Conservation (phyloP, 2,329 filamentous ascomycete species). For the Alternaria gansuensis region DNA sequence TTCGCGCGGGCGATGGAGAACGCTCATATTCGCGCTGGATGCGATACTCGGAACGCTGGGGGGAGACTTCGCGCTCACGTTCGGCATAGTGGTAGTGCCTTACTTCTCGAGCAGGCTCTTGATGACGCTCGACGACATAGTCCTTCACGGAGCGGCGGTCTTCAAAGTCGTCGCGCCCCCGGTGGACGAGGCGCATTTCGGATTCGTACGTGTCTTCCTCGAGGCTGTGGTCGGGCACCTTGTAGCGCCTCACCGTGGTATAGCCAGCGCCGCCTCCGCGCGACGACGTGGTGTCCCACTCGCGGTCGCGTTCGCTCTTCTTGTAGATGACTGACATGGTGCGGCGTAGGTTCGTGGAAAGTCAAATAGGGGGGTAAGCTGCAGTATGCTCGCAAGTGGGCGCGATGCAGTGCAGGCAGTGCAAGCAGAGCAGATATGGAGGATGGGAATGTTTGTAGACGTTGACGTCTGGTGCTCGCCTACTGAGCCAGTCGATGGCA, state of each 20-base stretch:
- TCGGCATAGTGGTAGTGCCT: slow-evolving; percentile 52
- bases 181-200: slow-evolving; percentile 60
- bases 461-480: slow-evolving; percentile 21
- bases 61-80: slow-evolving; percentile 46
- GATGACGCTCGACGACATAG: slow-evolving; percentile 51
- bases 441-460: slow-evolving; percentile 7
- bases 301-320: slow-evolving; percentile 55
- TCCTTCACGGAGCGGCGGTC: slow-evolving; percentile 50
- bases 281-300: slow-evolving; percentile 53
- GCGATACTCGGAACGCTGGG: slow-evolving; percentile 60
- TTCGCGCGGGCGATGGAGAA: slow-evolving; percentile 57
- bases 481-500: slow-evolving; percentile 34
- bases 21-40: slow-evolving; percentile 61
- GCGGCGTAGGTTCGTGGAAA: slow-evolving; percentile 14
- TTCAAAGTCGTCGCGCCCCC: slow-evolving; percentile 44
- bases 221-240: slow-evolving; percentile 59
- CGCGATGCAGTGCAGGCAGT: slow-evolving; percentile 11
- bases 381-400: slow-evolving; percentile 10
- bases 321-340: slow-evolving; percentile 59
- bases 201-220: slow-evolving; percentile 56
- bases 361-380: slow-evolving; percentile 8
- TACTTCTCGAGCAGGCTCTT: slow-evolving; percentile 43
- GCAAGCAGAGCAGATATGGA: neutral
- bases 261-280: slow-evolving; percentile 53
- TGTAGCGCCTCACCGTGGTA: slow-evolving; percentile 69